These are phyloP conservation scores for Beta corolliflora DNA, from an alignment of 179 eudicot species.

Conservation along the genomic window DNA sequence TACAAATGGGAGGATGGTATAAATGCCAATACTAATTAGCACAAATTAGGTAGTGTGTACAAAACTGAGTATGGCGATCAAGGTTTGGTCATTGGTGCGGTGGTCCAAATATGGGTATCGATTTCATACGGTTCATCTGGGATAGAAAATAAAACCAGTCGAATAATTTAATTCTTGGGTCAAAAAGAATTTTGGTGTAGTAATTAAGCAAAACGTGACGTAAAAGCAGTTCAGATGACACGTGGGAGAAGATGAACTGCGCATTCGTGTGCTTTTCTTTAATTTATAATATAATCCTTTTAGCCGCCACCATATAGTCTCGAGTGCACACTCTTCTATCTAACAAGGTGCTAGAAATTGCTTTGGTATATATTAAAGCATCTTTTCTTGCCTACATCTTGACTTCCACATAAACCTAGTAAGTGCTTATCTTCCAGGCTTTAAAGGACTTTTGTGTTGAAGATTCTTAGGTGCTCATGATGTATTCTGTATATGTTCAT, in stretches of 20 bases:
- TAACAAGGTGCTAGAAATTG: not conserved
- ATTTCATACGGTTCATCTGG: constrained; percentile 20
- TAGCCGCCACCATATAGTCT: constrained; percentile 18
- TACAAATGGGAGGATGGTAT: not conserved
- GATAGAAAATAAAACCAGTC: not conserved
- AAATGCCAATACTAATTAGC: not conserved
- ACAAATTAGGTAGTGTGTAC: too few species aligned
- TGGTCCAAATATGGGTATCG: constrained; percentile 10
- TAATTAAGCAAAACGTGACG: constrained; percentile 9
- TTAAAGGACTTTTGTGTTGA: too few species aligned
- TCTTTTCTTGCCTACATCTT: not conserved
- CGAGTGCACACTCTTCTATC: not conserved
- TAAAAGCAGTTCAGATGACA: constrained; percentile 18
- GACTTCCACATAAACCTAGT: not conserved
- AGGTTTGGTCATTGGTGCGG: not conserved
- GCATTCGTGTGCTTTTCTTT: constrained; percentile 7
- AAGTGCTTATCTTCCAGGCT: not conserved
- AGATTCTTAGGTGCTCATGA: too few species aligned
- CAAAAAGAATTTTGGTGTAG: constrained; percentile 3
- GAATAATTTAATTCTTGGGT: not conserved
- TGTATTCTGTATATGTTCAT: too few species aligned
- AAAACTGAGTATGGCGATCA: not conserved
- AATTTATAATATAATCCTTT: not conserved
- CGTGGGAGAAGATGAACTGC: constrained; percentile 22
- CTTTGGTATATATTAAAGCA: not conserved